phyloP scores from a whole-genome alignment of 192 early-diverging fungal genomes.

The Coemansia sp. region DNA sequence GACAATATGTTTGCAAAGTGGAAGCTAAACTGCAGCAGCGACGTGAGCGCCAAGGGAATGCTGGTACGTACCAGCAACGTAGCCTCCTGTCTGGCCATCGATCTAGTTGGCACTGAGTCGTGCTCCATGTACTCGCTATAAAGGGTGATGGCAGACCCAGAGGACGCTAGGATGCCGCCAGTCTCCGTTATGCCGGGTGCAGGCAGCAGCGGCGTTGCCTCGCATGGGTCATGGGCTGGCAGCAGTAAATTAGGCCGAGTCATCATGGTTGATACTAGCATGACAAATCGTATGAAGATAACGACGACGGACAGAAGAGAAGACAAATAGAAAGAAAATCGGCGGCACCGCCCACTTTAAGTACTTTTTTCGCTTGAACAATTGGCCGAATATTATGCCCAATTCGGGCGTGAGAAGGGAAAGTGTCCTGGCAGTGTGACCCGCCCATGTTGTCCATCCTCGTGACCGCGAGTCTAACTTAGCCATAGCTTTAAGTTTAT shows the following conservation, averaged over 20 bases:
- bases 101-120: slow-evolving; percentile 7
- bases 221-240: not conserved
- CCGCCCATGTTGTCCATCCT: not conserved
- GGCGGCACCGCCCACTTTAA: not conserved
- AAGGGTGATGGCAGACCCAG: not conserved
- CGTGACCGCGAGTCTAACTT: too few relatives aligned
- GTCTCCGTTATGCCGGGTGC: not conserved
- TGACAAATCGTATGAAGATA: too few relatives aligned
- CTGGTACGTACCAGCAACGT: slow-evolving; percentile 14
- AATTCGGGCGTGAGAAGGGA: slow-evolving; percentile 2
- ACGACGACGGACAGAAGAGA: too few relatives aligned
- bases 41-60: slow-evolving; percentile 40
- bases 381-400: not conserved
- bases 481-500: too few relatives aligned
- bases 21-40: slow-evolving; percentile 65
- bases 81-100: slow-evolving; percentile 23
- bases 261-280: not conserved
- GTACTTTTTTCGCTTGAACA: not conserved
- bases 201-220: slow-evolving; percentile 19
- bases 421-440: not conserved
- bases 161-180: not conserved
- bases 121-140: slow-evolving; percentile 6
- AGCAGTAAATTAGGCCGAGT: not conserved
- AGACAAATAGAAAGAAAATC: not conserved
- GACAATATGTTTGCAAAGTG: slow-evolving; percentile 60